These are phyloP conservation scores for Orbilia blumenaviensis DNA, from an alignment of 2,329 filamentous ascomycete genomes.

Conservation along the genomic window DNA sequence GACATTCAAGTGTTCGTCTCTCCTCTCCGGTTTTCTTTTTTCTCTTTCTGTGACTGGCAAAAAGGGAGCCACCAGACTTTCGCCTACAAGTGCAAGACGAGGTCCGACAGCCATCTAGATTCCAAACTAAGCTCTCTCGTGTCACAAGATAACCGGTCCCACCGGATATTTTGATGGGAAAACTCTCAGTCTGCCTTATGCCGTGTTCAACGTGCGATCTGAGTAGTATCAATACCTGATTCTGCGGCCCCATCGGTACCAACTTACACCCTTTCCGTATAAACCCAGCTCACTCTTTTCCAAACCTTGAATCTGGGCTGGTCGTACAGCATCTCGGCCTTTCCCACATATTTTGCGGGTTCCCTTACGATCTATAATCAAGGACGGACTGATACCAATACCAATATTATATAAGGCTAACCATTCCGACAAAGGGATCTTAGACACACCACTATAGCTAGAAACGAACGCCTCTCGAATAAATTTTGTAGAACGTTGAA, in stretches of 20 bases:
- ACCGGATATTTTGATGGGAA: slow-evolving; percentile 1
- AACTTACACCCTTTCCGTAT: background rate
- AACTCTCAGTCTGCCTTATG: slow-evolving; percentile 9
- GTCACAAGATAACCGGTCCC: background rate
- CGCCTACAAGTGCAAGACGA: background rate
- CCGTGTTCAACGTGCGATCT: slow-evolving; percentile 38
- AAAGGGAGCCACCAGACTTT: background rate
- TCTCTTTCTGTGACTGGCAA: too few species aligned
- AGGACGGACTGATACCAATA: background rate
- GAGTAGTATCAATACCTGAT: slow-evolving; percentile 9
- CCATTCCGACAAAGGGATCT: background rate
- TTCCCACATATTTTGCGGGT: slow-evolving; percentile 10
- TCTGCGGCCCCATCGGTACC: background rate
- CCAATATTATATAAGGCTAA: background rate
- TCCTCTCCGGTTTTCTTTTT: too few species aligned
- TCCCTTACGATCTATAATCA: background rate
- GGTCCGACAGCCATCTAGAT: slow-evolving; percentile 24
- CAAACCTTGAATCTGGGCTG: background rate
- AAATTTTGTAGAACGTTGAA: slow-evolving; percentile 24
- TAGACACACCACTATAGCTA: background rate
- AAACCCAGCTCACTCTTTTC: background rate
- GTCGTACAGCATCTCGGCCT: slow-evolving; percentile 22
- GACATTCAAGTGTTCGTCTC: background rate
- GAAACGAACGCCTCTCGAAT: background rate
- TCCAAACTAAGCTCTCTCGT: slow-evolving; percentile 10